Base-by-base conservation (phyloP, 169 alveolate species). In the Babesia caballi region DNA sequence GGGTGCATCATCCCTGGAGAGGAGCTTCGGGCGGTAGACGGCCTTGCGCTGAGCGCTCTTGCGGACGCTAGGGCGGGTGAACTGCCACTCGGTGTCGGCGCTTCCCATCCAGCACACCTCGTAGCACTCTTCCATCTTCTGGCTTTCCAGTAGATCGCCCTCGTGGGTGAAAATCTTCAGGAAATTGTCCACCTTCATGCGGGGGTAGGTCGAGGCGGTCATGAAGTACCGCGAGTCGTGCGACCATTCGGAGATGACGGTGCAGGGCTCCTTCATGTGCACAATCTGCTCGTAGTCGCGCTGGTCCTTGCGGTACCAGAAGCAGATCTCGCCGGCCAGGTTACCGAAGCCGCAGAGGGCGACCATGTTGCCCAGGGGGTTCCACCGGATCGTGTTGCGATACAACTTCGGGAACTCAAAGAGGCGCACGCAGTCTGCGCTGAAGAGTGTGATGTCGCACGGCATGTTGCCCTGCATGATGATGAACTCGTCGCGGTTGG, bases 211-310 rank as follows among this genome's bases (percentile, higher is more conserved):
- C 0, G 93, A 88, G 4, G 93, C 93, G 0, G 88, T 74, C 85
- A 88, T 70, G 54, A 88, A 84, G 40, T 75, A 74, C 0, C 76
- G 58, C n/a, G 91, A 82, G 70, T 88, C 93, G 23, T 42, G 38
- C 7, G 93, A 88, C 93, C 93, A 88, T 28, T 88, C 91, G 50
- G 90, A 88, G 2, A 88, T 19, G 0, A 88, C 93, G 8, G 93
- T 88, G 33, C 93, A 88, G 8, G 93, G 88, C 44, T 88, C 93
- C 44, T 85, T 88, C 41, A 84, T 28, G 25, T 76, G 85, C 9
- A 84, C 82, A 35, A 78, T 63, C 82, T 81, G 88, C 42, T 69
- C 83, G 63, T 60, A 58, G 9, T 69, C 84, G 23, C 61, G 1
- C 4, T 47, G 7, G 44, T 52, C 84, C 66, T 81, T 81, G 53